Percentiles rank a stretch among this genome's conserved stretches.
Evolutionary conservation across 345 rosid species (phyloP).

Genomic region (Hibiscus syriacus): DNA sequence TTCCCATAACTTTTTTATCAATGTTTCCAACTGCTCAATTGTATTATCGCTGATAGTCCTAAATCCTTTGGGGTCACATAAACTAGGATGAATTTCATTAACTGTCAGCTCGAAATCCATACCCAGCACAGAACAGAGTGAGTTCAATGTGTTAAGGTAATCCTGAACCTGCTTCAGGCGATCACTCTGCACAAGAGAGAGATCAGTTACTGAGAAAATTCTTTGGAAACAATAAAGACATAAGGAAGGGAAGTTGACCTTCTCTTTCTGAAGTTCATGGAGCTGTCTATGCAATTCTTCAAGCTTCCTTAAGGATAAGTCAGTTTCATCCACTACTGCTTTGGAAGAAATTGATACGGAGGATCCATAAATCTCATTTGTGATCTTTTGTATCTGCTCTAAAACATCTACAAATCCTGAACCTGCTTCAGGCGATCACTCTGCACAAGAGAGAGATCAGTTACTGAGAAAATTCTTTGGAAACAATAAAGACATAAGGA

Average conservation of each 20-base stretch:
- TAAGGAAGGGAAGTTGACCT: constrained; percentile 32
- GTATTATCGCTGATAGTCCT: constrained; percentile 50
- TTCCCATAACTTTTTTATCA: constrained; percentile 47
- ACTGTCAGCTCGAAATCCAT: constrained; percentile 51
- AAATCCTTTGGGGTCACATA: constrained; percentile 44
- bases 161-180: constrained; percentile 57
- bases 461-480: not conserved
- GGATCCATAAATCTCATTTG: constrained; percentile 52
- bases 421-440: constrained; percentile 60
- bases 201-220: not conserved
- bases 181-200: constrained; percentile 40
- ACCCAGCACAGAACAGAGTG: constrained; percentile 68
- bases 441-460: constrained; percentile 27
- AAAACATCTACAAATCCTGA: constrained; percentile 51
- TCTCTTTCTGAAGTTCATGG: constrained; percentile 61
- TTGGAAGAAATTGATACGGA: constrained; percentile 24
- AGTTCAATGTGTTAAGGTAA: constrained; percentile 35
- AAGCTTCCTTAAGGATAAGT: constrained; percentile 69
- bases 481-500: constrained; percentile 6
- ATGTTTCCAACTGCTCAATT: constrained; percentile 39
- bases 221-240: constrained; percentile 1
- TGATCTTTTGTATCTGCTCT: constrained; percentile 43
- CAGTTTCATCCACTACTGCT: constrained; percentile 51
- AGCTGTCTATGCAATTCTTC: constrained; percentile 65
- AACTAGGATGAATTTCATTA: constrained; percentile 48